Conservation (phyloP, 2,329 filamentous ascomycete genomes). For the Pestalotiopsis fici region DNA sequence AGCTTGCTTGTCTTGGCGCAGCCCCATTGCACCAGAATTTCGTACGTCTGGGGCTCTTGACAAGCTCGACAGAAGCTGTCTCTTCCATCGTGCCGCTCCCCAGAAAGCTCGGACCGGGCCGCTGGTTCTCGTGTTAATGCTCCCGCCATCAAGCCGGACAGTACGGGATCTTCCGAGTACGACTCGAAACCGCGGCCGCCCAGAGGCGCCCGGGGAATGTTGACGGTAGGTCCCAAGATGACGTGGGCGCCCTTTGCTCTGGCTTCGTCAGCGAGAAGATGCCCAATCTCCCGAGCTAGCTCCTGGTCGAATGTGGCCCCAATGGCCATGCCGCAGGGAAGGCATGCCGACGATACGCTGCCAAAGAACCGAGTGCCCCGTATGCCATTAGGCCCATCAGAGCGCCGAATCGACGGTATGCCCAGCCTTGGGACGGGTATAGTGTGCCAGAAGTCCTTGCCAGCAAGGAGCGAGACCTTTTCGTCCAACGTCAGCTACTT, state of each 20-base stretch:
- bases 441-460: conserved; percentile 34
- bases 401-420: conserved; percentile 64
- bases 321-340: conserved; percentile 59
- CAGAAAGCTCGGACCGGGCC: conserved; percentile 64
- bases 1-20: conserved; percentile 52
- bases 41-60: conserved; percentile 61
- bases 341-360: conserved; percentile 59
- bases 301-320: conserved; percentile 58
- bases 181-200: conserved; percentile 63
- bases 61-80: conserved; percentile 56
- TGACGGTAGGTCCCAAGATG: conserved; percentile 63
- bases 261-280: conserved; percentile 52
- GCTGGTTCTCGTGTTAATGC: conserved; percentile 65
- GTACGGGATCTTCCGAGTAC: conserved; percentile 57
- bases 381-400: conserved; percentile 71
- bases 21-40: conserved; percentile 59
- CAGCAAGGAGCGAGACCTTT: background rate
- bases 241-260: conserved; percentile 58
- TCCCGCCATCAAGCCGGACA: conserved; percentile 56
- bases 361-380: conserved; percentile 69
- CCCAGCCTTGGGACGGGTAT: conserved; percentile 59
- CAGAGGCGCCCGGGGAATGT: conserved; percentile 61
- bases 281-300: conserved; percentile 51
- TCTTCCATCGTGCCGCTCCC: conserved; percentile 67
- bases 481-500: background rate